phyloP scores from a whole-genome alignment of 2,329 filamentous ascomycete genomes.

The Cladosporium sphaerospermum region DNA sequence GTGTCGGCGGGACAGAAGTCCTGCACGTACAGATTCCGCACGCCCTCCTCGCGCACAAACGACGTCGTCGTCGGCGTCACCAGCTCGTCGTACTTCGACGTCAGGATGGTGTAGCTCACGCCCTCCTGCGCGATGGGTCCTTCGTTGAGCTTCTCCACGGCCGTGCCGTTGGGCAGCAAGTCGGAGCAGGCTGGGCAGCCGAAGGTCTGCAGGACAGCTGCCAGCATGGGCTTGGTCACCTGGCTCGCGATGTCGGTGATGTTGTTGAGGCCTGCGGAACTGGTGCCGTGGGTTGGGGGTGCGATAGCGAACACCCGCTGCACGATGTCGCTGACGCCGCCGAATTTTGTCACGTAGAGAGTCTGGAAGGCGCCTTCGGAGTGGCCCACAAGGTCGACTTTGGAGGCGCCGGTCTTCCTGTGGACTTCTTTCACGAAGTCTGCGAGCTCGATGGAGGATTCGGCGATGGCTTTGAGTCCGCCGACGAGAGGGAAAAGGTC shows the following conservation, averaged over 20 bases:
- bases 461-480: constrained; percentile 17
- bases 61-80: constrained; percentile 19
- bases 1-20: constrained; percentile 19
- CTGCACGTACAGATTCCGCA: constrained; percentile 20
- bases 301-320: constrained; percentile 20
- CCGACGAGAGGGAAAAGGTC: constrained; percentile 17
- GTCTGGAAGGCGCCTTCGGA: constrained; percentile 23
- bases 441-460: constrained; percentile 18
- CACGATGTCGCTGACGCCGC: constrained; percentile 14
- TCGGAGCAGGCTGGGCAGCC: constrained; percentile 20
- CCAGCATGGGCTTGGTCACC: constrained; percentile 14
- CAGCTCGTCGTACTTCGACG: constrained; percentile 19
- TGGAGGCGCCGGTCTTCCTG: constrained; percentile 14
- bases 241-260: constrained; percentile 17
- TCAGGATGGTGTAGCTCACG: constrained; percentile 17
- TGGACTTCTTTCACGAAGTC: constrained; percentile 17
- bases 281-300: constrained; percentile 21
- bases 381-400: constrained; percentile 21
- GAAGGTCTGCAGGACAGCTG: constrained; percentile 12
- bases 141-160: constrained; percentile 13
- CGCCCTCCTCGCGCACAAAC: constrained; percentile 20
- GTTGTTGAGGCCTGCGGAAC: constrained; percentile 17
- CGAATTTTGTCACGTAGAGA: constrained; percentile 20
- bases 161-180: constrained; percentile 15
- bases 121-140: constrained; percentile 20